These are phyloP conservation scores for Vicia sativa DNA, from an alignment of 306 rosid species.

Conservation along the genomic window DNA sequence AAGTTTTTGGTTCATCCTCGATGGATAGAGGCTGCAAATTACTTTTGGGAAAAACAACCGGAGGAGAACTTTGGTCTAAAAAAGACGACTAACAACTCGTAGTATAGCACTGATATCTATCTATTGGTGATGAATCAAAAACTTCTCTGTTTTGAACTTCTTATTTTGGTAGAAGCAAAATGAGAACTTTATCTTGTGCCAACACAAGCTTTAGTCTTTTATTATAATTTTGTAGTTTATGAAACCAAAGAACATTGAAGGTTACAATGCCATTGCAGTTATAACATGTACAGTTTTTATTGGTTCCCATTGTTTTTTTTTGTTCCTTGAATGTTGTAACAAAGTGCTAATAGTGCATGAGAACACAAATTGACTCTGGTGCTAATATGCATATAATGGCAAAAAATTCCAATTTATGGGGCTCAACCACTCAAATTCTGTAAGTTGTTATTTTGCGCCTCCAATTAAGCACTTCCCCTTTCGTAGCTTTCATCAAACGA, in stretches of 20 bases:
- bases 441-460: too few species aligned
- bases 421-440: too few species aligned
- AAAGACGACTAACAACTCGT: slow-evolving; percentile 37
- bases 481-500: too few species aligned
- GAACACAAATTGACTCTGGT: neutral
- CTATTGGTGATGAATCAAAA: neutral
- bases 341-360: neutral
- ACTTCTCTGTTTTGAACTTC: neutral
- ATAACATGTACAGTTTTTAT: slow-evolving; percentile 7
- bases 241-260: neutral
- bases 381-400: too few species aligned
- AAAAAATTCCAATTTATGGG: too few species aligned
- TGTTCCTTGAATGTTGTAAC: neutral
- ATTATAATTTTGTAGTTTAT: neutral
- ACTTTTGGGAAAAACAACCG: slow-evolving; percentile 71
- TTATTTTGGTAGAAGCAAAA: neutral
- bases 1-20: slow-evolving; percentile 80
- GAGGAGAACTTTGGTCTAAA: slow-evolving; percentile 62
- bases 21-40: slow-evolving; percentile 88
- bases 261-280: neutral
- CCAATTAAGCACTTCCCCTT: too few species aligned
- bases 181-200: neutral
- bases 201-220: neutral
- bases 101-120: neutral
- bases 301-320: neutral